These are phyloP conservation scores for Cutaneotrichosporon cavernicola DNA, from an alignment of 1,284 basidiomycete species.

Conservation along the genomic window DNA sequence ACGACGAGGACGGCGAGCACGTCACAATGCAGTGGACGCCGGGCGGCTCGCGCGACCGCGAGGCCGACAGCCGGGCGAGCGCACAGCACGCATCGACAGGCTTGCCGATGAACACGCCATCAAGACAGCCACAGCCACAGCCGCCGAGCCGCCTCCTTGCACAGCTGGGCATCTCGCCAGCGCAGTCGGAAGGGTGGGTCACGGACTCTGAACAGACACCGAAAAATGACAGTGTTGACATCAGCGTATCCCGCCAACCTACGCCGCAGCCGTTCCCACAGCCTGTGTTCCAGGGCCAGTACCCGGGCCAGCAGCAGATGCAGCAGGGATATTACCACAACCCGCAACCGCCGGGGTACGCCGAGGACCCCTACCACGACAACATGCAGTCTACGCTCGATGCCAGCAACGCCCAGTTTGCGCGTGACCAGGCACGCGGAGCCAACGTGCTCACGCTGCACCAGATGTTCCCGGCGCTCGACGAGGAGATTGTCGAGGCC, in stretches of 20 bases:
- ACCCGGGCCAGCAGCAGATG: neutral
- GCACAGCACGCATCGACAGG: slow-evolving; percentile 3
- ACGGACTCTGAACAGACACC: too few relatives aligned
- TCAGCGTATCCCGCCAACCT: slow-evolving; percentile 13
- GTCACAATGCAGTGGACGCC: slow-evolving; percentile 8
- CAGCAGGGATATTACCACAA: slow-evolving; percentile 3
- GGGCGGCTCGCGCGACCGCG: slow-evolving; percentile 11
- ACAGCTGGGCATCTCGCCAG: slow-evolving; percentile 26
- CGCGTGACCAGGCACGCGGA: slow-evolving; percentile 32
- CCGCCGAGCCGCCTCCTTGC: slow-evolving; percentile 22
- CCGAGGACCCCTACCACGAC: neutral
- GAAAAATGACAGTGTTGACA: neutral
- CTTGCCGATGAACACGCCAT: slow-evolving; percentile 7
- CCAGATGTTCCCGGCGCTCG: slow-evolving; percentile 81
- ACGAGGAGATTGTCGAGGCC: slow-evolving; percentile 76
- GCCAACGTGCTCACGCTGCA: slow-evolving; percentile 63
- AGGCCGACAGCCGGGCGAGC: slow-evolving; percentile 5
- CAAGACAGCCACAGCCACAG: slow-evolving; percentile 13
- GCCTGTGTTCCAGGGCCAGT: neutral
- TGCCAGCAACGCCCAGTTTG: slow-evolving; percentile 37
- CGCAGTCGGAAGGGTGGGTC: slow-evolving; percentile 11
- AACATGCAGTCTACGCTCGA: slow-evolving; percentile 39
- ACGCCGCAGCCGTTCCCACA: slow-evolving; percentile 13
- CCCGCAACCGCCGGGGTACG: slow-evolving; percentile 3
- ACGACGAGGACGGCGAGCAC: slow-evolving; percentile 33